Evolutionary conservation across 306 rosid species (phyloP).

Genomic region (Gastrolobium villosum): DNA sequence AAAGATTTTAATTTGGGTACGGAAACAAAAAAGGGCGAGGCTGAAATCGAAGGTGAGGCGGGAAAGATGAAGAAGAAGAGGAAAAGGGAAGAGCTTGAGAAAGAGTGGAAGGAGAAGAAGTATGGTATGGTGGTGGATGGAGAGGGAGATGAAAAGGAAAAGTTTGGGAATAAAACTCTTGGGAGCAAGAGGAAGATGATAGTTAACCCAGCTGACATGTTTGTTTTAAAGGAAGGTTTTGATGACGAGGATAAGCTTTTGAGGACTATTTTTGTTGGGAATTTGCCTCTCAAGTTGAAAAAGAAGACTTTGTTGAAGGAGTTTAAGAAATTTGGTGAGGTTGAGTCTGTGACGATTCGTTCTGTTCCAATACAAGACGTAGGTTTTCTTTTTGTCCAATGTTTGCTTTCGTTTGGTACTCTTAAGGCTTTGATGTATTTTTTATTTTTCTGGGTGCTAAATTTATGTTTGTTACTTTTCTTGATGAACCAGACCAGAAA

Average conservation of each 20-base stretch:
- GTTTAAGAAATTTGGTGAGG: slow-evolving; percentile 85
- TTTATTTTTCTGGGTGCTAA: neutral
- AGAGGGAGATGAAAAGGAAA: slow-evolving; percentile 44
- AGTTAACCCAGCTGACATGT: slow-evolving; percentile 74
- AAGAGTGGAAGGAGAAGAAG: slow-evolving; percentile 79
- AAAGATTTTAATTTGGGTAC: slow-evolving; percentile 16
- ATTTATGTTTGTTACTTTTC: slow-evolving; percentile 1
- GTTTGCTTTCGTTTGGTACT: neutral
- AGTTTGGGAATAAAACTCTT: slow-evolving; percentile 50
- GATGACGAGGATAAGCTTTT: slow-evolving; percentile 88
- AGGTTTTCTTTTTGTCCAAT: slow-evolving; percentile 51
- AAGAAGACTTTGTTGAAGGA: slow-evolving; percentile 82
- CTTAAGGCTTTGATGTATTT: neutral
- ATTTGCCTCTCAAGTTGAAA: slow-evolving; percentile 80
- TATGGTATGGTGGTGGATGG: slow-evolving; percentile 58
- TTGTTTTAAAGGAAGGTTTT: slow-evolving; percentile 84
- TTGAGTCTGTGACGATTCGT: slow-evolving; percentile 93
- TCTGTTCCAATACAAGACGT: slow-evolving; percentile 91
- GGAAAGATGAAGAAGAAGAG: slow-evolving; percentile 68
- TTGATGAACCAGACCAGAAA: slow-evolving; percentile 74
- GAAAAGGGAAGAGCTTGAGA: slow-evolving; percentile 90
- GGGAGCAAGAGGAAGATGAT: slow-evolving; percentile 84
- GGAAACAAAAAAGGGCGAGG: neutral
- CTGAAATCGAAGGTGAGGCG: neutral
- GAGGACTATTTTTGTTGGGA: slow-evolving; percentile 96